Percentiles rank a stretch among this genome's conserved stretches.
phyloP scores from a whole-genome alignment of 441 rosid species.

The Mallotus japonicus region DNA sequence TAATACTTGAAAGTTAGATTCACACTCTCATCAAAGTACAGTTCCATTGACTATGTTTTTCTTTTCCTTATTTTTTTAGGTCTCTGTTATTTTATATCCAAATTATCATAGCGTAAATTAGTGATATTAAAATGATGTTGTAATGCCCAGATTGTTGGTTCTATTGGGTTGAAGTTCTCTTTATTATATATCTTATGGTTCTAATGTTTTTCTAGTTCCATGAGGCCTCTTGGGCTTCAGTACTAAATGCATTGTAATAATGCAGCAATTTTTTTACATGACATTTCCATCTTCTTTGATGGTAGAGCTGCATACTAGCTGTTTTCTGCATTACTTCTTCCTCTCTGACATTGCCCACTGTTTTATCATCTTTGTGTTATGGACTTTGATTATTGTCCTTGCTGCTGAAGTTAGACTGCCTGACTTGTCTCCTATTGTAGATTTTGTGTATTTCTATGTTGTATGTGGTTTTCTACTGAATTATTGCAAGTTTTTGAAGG shows the following conservation, averaged over 20 bases:
- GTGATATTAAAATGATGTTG: neutral
- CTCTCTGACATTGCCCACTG: neutral
- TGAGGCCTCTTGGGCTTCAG: neutral
- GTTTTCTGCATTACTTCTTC: neutral
- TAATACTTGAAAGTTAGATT: neutral
- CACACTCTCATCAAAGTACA: neutral
- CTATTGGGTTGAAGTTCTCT: neutral
- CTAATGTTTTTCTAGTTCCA: neutral
- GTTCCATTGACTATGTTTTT: neutral
- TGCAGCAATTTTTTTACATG: neutral
- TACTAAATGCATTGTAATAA: neutral
- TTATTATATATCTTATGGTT: neutral
- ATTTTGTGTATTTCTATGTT: neutral
- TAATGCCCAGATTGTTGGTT: neutral
- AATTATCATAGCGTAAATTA: neutral
- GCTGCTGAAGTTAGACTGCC: conserved; percentile 5
- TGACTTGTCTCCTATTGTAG: neutral
- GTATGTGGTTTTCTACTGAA: neutral
- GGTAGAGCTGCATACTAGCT: neutral
- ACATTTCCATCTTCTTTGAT: neutral
- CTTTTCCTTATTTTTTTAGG: neutral
- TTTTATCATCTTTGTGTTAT: neutral
- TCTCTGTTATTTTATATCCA: neutral
- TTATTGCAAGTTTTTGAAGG: neutral
- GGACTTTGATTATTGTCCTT: conserved; percentile 2